phyloP scores from a whole-genome alignment of 176 grass and related monocot species.

The Carex cristatella region DNA sequence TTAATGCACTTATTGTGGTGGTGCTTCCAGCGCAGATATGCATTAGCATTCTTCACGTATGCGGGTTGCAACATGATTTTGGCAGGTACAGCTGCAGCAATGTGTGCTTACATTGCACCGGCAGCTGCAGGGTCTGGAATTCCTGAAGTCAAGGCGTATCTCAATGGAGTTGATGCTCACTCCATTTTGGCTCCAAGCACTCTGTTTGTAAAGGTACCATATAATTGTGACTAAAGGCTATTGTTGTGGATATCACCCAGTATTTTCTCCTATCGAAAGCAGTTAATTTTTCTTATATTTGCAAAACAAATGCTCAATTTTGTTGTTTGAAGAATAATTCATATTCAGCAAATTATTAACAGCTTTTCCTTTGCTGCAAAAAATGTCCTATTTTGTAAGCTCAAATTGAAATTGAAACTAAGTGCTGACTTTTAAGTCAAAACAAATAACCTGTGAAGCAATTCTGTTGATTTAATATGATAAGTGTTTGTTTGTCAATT shows the following conservation, averaged over 20 bases:
- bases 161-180: conserved; percentile 89
- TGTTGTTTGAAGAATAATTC: neutral
- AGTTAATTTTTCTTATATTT: neutral
- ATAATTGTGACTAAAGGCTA: neutral
- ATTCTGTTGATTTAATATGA: neutral
- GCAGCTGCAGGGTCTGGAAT: conserved; percentile 97
- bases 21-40: conserved; percentile 83
- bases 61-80: conserved; percentile 65
- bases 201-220: conserved; percentile 81
- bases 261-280: neutral
- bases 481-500: neutral
- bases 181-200: conserved; percentile 95
- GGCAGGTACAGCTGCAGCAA: conserved; percentile 53
- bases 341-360: neutral
- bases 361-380: neutral
- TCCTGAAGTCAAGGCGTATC: conserved; percentile 98
- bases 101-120: conserved; percentile 91
- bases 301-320: neutral
- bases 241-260: neutral
- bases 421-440: neutral
- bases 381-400: neutral
- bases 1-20: conserved; percentile 25
- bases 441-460: neutral
- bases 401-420: neutral
- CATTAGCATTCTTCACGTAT: conserved; percentile 68